These are phyloP conservation scores for Pythium pectinolyticum DNA, from an alignment of 352 stramenopile genomes.

Conservation along the genomic window DNA sequence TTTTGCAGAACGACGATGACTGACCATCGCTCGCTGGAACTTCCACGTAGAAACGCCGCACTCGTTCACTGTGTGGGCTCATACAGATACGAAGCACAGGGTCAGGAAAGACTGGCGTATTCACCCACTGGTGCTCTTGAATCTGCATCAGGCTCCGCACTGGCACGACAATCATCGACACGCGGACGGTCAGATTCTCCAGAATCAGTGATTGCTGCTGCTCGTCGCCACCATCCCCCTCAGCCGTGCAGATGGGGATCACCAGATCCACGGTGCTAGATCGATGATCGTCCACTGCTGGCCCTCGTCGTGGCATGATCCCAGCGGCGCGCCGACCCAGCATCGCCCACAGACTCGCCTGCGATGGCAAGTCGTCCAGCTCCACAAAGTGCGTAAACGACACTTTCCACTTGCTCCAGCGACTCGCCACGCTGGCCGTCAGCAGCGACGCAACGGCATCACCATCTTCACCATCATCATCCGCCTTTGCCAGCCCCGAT, in stretches of 20 bases:
- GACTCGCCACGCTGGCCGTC: too few relatives aligned
- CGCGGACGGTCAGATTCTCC: too few relatives aligned
- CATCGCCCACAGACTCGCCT: constrained; percentile 31
- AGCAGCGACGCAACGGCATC: not conserved
- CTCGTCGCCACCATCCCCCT: too few relatives aligned
- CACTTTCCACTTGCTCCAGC: constrained; percentile 1
- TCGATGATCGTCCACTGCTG: too few relatives aligned
- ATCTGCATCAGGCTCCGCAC: not conserved
- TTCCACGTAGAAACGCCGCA: too few relatives aligned
- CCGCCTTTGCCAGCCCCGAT: not conserved
- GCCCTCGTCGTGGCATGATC: constrained; percentile 20
- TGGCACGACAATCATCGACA: constrained; percentile 4
- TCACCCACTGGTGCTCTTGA: too few relatives aligned
- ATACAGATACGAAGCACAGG: too few relatives aligned
- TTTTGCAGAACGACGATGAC: too few relatives aligned
- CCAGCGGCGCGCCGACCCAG: constrained; percentile 25
- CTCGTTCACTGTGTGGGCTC: too few relatives aligned
- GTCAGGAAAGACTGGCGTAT: too few relatives aligned
- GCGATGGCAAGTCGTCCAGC: constrained; percentile 16
- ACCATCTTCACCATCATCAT: not conserved
- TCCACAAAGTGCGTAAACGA: constrained; percentile 34
- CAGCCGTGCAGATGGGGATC: constrained; percentile 20
- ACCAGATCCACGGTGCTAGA: constrained; percentile 27
- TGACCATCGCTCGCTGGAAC: too few relatives aligned
- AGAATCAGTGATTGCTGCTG: too few relatives aligned